Evolutionary conservation across 345 rosid species (phyloP).

Genomic region (Arabidopsis thaliana): TAIR10.1 NC_003070.9:26356501-26357000

Average conservation of each 20-base stretch:
- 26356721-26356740: background rate
- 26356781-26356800: conserved; percentile 65
- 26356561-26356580: conserved; percentile 70
- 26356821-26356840: conserved; percentile 57
- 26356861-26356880: conserved; percentile 59
- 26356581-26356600: conserved; percentile 65
- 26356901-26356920: conserved; percentile 47
- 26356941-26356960: conserved; percentile 37
- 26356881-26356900: conserved; percentile 45
- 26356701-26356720: background rate
- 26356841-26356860: conserved; percentile 45
- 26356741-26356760: conserved; percentile 43
- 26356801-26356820: conserved; percentile 92
- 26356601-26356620: conserved; percentile 54
- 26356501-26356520: background rate
- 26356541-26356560: conserved; percentile 2
- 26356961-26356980: conserved; percentile 60
- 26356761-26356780: conserved; percentile 89
- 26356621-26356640: conserved; percentile 70
- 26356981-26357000: conserved; percentile 92
- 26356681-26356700: conserved; percentile 38
- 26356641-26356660: conserved; percentile 65
- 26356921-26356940: conserved; percentile 45
- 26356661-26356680: conserved; percentile 64
- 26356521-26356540: conserved; percentile 31